A percentile compares a stretch with the other conserved stretches of the same genome.
These are phyloP conservation scores for Talaromyces sp. DNA, from an alignment of 2,329 filamentous ascomycete genomes.

Conservation along the genomic window DNA sequence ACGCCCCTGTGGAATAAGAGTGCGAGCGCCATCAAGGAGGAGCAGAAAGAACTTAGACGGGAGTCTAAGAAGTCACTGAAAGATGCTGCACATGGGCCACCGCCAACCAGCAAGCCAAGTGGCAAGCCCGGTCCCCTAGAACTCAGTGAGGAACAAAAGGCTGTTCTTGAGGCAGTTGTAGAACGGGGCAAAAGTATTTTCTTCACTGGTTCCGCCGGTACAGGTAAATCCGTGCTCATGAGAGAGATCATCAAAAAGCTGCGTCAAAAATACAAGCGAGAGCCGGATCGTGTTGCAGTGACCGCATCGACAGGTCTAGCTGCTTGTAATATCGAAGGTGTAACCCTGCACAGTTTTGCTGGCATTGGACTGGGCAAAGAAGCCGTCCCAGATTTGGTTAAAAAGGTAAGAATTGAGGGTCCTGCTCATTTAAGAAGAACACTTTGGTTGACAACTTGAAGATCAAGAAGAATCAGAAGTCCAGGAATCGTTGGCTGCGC, in stretches of 20 bases:
- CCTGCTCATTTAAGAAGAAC: background rate
- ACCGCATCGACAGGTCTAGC: constrained; percentile 95
- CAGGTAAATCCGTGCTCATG: constrained; percentile 95
- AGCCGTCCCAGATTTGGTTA: constrained; percentile 74
- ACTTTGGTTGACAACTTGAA: constrained; percentile 25
- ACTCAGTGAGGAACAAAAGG: constrained; percentile 82
- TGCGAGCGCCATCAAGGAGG: constrained; percentile 73
- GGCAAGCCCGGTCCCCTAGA: too few relatives aligned
- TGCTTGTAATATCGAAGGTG: constrained; percentile 94
- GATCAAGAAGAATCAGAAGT: constrained; percentile 84
- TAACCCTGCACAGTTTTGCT: constrained; percentile 93
- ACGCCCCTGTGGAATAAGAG: constrained; percentile 71
- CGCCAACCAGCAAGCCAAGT: constrained; percentile 41
- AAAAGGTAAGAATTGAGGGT: constrained; percentile 58
- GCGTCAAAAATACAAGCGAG: constrained; percentile 72
- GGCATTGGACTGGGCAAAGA: constrained; percentile 97
- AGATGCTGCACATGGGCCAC: constrained; percentile 39
- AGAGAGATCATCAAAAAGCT: constrained; percentile 83
- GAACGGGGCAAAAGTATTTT: constrained; percentile 86
- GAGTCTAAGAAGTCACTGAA: constrained; percentile 56
- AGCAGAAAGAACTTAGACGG: constrained; percentile 72
- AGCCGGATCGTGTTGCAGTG: constrained; percentile 84
- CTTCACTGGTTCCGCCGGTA: constrained; percentile 94
- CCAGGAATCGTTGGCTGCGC: constrained; percentile 82
- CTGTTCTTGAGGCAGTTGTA: constrained; percentile 80